Evolutionary conservation across 176 grass and related monocot species (phyloP), one percentile per base, ranked within the genome.

Genomic region (Avena sativa): DNA sequence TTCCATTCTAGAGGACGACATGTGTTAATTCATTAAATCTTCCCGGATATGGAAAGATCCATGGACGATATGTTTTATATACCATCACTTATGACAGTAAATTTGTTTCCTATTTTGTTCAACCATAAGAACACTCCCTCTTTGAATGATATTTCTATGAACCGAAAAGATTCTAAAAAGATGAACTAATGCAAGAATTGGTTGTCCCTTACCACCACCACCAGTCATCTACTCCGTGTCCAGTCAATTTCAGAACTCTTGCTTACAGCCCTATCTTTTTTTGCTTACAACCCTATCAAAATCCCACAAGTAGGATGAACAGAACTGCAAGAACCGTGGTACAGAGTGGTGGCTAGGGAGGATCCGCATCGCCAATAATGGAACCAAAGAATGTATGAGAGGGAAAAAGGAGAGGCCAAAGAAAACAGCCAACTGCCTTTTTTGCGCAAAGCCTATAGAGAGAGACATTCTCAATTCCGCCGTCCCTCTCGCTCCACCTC

Each of bases 291-390:
- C 5, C 12, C 1, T 25, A 51, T 36, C 19, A 30, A 75, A 69
- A 57, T 12, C 11, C 5, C 1, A 66, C 63, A 66, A 34, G 26
- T 66, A 1, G 34, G 11, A 79, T 25, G 13, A 9, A 48, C 46
- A 47, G 8, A 47, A 47, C 44, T 1, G 44, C 44, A 47, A 8
- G 8, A n/a, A 4, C 3, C 1, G 8, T 26, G 14, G 11, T 32
- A 5, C n/a, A 64, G n/a, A 74, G 87, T 20, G 50, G 10, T 13
- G 52, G 60, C 8, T 30, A 44, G 3, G 86, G 50, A 76, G 38
- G 43, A 91, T 88, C 81, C 58, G 8, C 51, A 7, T 9, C 77
- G 19, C 38, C 82, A 91, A 88, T 81, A 88, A 91, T 88, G n/a
- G 28, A 32, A 16, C 60, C 26, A 88, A 88, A 88, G 50, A 81